Evolutionary conservation across 2,329 filamentous ascomycete genomes (phyloP), one percentile per base, ranked within the genome.

Genomic region (Aspergillus sclerotialis): DNA sequence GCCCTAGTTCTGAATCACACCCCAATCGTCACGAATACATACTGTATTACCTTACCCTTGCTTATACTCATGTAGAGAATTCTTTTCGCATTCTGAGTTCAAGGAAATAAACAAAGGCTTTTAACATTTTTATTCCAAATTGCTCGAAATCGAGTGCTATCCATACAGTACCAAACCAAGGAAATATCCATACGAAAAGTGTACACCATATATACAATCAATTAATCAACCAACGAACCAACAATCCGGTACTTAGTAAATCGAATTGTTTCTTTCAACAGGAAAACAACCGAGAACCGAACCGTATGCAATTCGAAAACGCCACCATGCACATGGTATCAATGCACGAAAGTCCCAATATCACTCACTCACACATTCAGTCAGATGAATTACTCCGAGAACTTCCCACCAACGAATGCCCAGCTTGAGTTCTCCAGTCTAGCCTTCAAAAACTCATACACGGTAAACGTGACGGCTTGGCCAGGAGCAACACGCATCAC

Each of bases 401-500:
- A 88, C 41, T 72, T 74, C 41, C 73, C 76, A 31, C 70, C 68
- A 30, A 83, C 63, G 25, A 76, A 67, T 12, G 75, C 58, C 42
- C 77, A 74, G 33, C 68, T 72, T 53, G 76, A 81, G 54, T 65
- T 70, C 67, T 89, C 84, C 44, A 89, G 64, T 63, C 78, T 80
- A 40, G 80, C 76, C 67, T 80, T 85, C 40, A 89, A 65, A 59
- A 60, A 87, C 62, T 89, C 84, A 61, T 89, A 89, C 46, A 89
- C 83, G 2, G 64, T 81, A 49, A 83, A 83, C 3, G 79, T 83
- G 28, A 83, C 79, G 12, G 80, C 92, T 70, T 98, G 92, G 30
- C 92, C 92, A 6, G 92, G 92, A 16, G 92, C 92, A 35, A 98
- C 92, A 55, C 92, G 80, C 88, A 96, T 96, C 49, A 98, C 84